Evolutionary conservation across 441 rosid species (phyloP).

Genomic region (Lepidium campestre): DNA sequence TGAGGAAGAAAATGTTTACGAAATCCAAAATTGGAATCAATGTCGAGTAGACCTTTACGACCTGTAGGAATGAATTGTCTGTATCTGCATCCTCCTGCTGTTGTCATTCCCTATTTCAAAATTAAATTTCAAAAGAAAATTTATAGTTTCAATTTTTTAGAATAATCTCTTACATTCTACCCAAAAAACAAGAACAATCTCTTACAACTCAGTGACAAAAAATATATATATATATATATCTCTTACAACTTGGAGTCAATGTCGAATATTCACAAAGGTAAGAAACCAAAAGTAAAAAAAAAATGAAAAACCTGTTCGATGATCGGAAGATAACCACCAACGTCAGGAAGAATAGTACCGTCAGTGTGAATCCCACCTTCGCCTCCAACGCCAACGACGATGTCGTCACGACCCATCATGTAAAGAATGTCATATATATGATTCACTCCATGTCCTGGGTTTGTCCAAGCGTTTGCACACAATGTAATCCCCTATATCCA

Average conservation of each 20-base stretch:
- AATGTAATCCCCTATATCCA: constrained; percentile 62
- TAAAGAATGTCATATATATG: constrained; percentile 54
- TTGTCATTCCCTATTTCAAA: constrained; percentile 61
- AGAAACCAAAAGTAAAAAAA: not conserved
- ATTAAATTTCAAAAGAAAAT: too few species aligned
- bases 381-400: constrained; percentile 80
- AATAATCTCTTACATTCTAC: too few species aligned
- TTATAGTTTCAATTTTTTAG: too few species aligned
- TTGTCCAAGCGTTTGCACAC: constrained; percentile 68
- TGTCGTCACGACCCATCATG: constrained; percentile 86
- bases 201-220: too few species aligned
- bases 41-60: constrained; percentile 48
- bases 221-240: too few species aligned
- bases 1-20: constrained; percentile 75
- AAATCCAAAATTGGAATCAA: constrained; percentile 58
- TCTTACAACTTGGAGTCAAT: too few species aligned
- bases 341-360: constrained; percentile 58
- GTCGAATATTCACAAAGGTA: not conserved
- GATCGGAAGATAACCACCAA: constrained; percentile 85
- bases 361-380: constrained; percentile 67
- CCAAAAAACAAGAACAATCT: too few species aligned
- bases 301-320: constrained; percentile 63
- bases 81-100: constrained; percentile 73
- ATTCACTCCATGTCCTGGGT: constrained; percentile 87
- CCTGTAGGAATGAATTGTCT: constrained; percentile 80